Base-by-base conservation (phyloP, 805 yeast genomes). In the Priceomyces medius region DNA sequence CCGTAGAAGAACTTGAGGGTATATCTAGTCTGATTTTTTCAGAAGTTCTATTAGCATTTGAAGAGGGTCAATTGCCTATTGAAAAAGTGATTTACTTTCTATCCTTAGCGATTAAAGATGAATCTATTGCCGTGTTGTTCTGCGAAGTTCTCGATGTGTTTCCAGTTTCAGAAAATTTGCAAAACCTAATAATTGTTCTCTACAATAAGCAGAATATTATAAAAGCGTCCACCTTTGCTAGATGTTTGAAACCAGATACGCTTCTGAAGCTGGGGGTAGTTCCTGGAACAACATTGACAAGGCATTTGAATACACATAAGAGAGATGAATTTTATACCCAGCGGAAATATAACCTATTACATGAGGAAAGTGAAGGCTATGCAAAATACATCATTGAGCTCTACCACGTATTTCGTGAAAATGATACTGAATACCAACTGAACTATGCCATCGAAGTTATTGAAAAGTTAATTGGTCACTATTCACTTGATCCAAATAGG, bases 351-450 rank as follows among this genome's bases (percentile, higher is more conserved):
- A 84, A 85, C 43, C 64, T 88, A 13, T 52, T 87, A 6, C 77
- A 80, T 37, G 96, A 90, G 58, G 85, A 85, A 46, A 67, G 80
- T 18, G 88, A 84, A 54, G 97, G 97, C 0, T 89, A 79, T 60
- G 61, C 95, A 9, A 81, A 80, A 49, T 64, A 86, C 23, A 58
- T 80, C 0, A 71, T 72, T 2, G 78, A 81, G 36, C 46, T 84
- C 9, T 58, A 65, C 40, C 46, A 61, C 2, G 69, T 79, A 1
- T 63, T 76, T 40, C 51, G 54, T 19, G 26, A 44, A 16, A 63
- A 65, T 2, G 73, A 74, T 41, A 59, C 74, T 6, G 46, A 52
- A 3, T 63, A 53, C 31, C 73, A 77, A 50, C 62, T 79, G 0
- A 61, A 66, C 1, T 70, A 67, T 38, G 71, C 77, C 7, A 55